phyloP scores from a whole-genome alignment of 177 flowering plant genomes.

The Vitis hybrid region DNA sequence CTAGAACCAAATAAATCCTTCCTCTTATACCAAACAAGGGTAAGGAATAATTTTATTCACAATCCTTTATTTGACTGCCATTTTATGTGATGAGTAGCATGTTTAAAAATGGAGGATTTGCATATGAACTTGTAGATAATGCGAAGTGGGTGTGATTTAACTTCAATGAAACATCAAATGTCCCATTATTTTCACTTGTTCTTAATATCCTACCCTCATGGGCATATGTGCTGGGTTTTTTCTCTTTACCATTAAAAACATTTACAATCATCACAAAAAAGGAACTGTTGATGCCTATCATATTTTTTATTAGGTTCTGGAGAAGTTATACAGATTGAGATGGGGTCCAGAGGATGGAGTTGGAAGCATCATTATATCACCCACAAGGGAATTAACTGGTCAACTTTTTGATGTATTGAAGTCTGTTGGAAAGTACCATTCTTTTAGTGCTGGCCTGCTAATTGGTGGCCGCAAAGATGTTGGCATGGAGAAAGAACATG shows the following conservation, averaged over 20 bases:
- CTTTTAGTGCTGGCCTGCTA: constrained; percentile 88
- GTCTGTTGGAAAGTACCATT: constrained; percentile 75
- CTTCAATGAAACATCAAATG: no score
- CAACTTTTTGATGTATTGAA: constrained; percentile 78
- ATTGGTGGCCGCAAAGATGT: constrained; percentile 95
- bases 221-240: background rate
- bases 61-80: no score
- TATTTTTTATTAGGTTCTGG: constrained; percentile 61
- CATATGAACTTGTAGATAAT: no score
- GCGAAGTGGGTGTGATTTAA: no score
- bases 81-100: no score
- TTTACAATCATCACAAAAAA: background rate
- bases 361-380: constrained; percentile 90
- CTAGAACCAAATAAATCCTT: background rate
- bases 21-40: no score
- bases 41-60: no score
- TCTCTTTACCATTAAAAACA: background rate
- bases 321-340: constrained; percentile 73
- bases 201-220: background rate
- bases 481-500: constrained; percentile 69
- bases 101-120: no score
- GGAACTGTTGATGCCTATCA: background rate
- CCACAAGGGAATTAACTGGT: constrained; percentile 86
- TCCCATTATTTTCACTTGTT: background rate
- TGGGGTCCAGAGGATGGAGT: constrained; percentile 94